phyloP scores from a whole-genome alignment of 208 protist genomes.

The Leishmania tarentolae region DNA sequence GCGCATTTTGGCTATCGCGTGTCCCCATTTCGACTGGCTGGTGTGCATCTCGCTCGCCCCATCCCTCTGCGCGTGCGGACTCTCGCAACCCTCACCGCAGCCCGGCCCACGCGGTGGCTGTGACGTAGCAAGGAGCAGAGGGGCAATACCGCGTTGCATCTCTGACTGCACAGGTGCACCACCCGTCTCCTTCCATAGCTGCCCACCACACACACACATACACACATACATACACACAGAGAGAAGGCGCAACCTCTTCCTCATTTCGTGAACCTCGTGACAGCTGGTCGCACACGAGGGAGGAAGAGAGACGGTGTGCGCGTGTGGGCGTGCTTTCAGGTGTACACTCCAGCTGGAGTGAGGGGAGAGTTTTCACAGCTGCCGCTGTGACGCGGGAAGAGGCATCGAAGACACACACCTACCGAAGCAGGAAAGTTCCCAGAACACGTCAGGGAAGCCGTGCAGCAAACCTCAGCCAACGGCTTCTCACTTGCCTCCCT shows the following conservation, averaged over 20 bases:
- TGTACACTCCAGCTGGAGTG: neutral
- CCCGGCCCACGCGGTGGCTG: neutral
- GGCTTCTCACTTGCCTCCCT: neutral
- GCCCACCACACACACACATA: neutral
- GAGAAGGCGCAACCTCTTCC: neutral
- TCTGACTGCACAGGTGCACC: too few species aligned
- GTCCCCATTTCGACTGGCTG: too few species aligned
- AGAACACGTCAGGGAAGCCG: too few species aligned
- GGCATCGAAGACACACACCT: neutral
- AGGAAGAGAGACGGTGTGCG: neutral
- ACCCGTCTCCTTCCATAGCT: too few species aligned
- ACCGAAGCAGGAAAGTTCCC: neutral
- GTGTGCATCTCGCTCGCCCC: too few species aligned
- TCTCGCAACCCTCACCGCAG: neutral
- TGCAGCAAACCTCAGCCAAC: neutral
- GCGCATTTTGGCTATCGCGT: too few species aligned
- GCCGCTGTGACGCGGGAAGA: neutral
- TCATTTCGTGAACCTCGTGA: neutral
- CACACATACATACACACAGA: neutral
- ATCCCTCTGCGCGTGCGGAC: neutral
- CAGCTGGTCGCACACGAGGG: neutral
- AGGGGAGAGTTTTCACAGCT: too few species aligned
- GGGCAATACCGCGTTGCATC: neutral
- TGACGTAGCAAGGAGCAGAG: neutral
- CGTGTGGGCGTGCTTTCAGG: neutral